Conservation (phyloP, 176 grass and related monocot genomes). For the Juncus effusus region DNA sequence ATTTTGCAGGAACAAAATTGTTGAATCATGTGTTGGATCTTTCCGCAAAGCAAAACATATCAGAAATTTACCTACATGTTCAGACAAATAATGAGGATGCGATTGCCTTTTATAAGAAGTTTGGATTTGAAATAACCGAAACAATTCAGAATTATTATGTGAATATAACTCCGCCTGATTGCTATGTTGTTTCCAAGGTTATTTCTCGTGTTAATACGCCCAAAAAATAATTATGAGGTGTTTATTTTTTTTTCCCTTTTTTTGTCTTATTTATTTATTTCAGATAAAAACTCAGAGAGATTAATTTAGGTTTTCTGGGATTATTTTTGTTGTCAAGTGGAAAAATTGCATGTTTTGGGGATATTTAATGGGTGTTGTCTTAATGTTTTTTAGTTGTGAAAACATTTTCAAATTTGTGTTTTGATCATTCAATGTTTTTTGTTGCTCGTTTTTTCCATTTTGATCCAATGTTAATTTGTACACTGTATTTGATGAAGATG, state of each 20-base stretch:
- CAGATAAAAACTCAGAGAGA: background rate
- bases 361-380: background rate
- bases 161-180: constrained; percentile 96
- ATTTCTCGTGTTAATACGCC: constrained; percentile 34
- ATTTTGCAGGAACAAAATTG: constrained; percentile 72
- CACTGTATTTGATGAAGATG: too few relatives aligned
- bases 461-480: too few relatives aligned
- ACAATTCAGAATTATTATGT: constrained; percentile 91
- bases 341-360: background rate
- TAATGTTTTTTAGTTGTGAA: too few relatives aligned
- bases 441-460: too few relatives aligned
- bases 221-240: constrained; percentile 69
- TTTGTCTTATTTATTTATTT: background rate
- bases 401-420: too few relatives aligned
- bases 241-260: constrained; percentile 4
- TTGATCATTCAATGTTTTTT: too few relatives aligned
- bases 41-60: constrained; percentile 70
- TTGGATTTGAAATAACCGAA: constrained; percentile 92
- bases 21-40: constrained; percentile 77
- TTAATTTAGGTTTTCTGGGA: background rate
- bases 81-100: constrained; percentile 95
- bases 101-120: constrained; percentile 92
- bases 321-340: constrained; percentile 2
- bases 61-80: constrained; percentile 89
- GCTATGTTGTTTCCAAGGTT: constrained; percentile 74